Evolutionary conservation across 495 filamentous ascomycete species (phyloP), one percentile per base, ranked within the genome.

Genomic region (Hypoxylon crocopeplum): DNA sequence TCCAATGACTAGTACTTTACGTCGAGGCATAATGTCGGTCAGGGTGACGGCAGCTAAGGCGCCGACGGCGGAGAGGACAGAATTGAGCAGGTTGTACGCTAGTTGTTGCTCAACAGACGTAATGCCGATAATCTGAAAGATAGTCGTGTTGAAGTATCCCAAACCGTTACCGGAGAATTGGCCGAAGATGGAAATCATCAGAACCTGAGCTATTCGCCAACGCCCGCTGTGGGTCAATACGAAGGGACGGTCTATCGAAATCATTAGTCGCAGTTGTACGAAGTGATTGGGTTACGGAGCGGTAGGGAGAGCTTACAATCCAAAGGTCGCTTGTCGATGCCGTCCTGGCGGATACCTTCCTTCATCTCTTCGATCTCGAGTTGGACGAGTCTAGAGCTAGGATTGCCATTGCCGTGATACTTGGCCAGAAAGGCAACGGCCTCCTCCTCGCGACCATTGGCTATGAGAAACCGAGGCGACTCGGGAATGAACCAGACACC

Each of bases 401-500:
- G 75, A 47, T 83, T 70, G 21, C 78, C 77, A 41, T 83, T 83
- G 29, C 82, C 84, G 65, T 87, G 84, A 56, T 81, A 85, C 66
- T 83, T 84, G 55, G 72, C 67, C 27, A 87, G 69, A 64, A 86
- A 83, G 0, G 64, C 78, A 20, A 75, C 55, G 6, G 84, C 85
- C 63, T 81, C 74, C 19, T 81, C 80, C 30, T 75, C 64, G 40
- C 75, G 76, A 20, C 77, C 77, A 56, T 84, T 79, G 51, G 81
- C 79, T 40, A 87, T 75, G 21, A 87, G 75, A 79, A 78, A 88
- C 41, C 86, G 81, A 22, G 86, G 86, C 10, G 81, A 84, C 58
- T 88, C 85, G 11, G 85, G 84, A 17, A 88, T 79, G 62, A 88
- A 83, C 64, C 84, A 74, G 53, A 88, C 70, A 24, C 72, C 72